A percentile compares a stretch with the other conserved stretches of the same genome.
Evolutionary conservation across 306 rosid species (phyloP).

Genomic region (Sphenostylis stenocarpa): DNA sequence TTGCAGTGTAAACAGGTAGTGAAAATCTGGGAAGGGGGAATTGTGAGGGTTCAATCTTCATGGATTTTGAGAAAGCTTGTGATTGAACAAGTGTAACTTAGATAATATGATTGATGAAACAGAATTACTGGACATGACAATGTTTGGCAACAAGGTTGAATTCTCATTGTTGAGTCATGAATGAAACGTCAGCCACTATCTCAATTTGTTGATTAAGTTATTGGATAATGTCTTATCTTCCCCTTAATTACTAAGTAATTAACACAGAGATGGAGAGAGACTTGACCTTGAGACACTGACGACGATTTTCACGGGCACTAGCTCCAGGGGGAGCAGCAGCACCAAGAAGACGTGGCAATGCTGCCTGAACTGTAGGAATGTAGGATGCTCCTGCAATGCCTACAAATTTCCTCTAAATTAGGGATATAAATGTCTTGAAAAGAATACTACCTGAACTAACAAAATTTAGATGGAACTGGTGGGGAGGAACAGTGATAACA

Average conservation of each 20-base stretch:
- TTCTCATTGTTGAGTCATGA: background rate
- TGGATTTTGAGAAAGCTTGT: background rate
- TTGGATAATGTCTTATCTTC: background rate
- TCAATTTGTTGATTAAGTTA: background rate
- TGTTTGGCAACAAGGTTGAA: background rate
- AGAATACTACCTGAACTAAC: slow-evolving; percentile 26
- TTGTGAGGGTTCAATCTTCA: background rate
- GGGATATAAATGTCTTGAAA: slow-evolving; percentile 1
- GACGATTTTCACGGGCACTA: slow-evolving; percentile 94
- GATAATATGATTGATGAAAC: background rate
- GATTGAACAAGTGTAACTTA: background rate
- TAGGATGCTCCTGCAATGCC: slow-evolving; percentile 99
- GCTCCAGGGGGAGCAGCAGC: slow-evolving; percentile 98
- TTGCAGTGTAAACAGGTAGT: slow-evolving; percentile 1
- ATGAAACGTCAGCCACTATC: background rate
- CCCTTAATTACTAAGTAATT: background rate
- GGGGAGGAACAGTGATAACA: background rate
- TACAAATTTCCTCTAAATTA: slow-evolving; percentile 37
- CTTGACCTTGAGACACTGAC: slow-evolving; percentile 94
- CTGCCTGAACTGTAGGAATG: slow-evolving; percentile 92
- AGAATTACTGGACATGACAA: background rate
- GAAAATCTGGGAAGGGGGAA: background rate
- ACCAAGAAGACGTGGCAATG: slow-evolving; percentile 94
- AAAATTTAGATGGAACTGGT: background rate
- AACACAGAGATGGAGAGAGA: background rate